Base-by-base conservation (phyloP, 1,284 basidiomycete genomes). In the Cutaneotrichosporon arboriforme region DNA sequence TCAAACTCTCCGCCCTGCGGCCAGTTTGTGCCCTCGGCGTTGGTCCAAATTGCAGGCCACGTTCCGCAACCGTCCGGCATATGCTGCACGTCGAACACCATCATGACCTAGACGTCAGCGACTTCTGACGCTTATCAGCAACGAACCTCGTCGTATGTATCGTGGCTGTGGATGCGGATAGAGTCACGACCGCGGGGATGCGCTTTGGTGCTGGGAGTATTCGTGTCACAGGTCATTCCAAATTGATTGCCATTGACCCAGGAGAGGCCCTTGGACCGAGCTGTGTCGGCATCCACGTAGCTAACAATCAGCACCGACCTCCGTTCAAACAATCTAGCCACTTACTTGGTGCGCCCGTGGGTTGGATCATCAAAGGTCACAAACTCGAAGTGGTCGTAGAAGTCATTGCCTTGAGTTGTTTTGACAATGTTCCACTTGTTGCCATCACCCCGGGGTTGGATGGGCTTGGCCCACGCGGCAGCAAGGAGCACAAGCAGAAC, bases 1-100 rank as follows among this genome's bases (percentile, higher is more conserved):
- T 92, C 90, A 41, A 92, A 90, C 75, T 92, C 88, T 38, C 88
- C 88, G 1, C 77, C 77, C 3, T 64, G 63, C 4, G 88, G 88
- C 88, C 88, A 91, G 26, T 31, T 31, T 54, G 81, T 78, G 31
- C 65, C 60, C 44, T 76, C 58, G 41, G 80, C 82, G 33, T 81
- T 61, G 23, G 82, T 81, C 84, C 84, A 86, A 63, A 80, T 84
- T 10, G 83, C 83, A 8, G 84, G 84, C 84, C 84, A 85, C 62
- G 71, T 70, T 1, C 66, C 70, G 50, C 74, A 76, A 14, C 74
- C 73, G 1, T 64, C 63, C 0, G 74, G 73, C 62, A 76, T 68
- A 54, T 76, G 71, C 26, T 65, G 63, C 20, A 76, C 33, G 52
- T 76, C 74, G 18, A 73, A 57, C 37, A 76, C 68, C 4, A 50